These are phyloP conservation scores for Talaromyces marneffei DNA, from an alignment of 2,329 filamentous ascomycete species.

Conservation along the genomic window DNA sequence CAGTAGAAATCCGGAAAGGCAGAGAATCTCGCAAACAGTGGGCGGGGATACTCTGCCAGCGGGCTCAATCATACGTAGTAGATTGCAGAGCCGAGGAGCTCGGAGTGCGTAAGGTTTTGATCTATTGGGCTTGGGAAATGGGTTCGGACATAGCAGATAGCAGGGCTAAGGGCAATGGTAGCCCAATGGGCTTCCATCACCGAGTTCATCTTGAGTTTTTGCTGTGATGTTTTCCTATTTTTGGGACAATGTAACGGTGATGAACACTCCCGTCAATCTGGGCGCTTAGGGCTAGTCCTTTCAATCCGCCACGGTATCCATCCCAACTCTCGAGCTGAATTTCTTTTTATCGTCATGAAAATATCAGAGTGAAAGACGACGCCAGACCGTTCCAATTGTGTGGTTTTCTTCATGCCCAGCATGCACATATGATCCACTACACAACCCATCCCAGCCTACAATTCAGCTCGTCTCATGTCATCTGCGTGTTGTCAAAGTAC, in stretches of 20 bases:
- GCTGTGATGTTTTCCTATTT: background rate
- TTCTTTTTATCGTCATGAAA: background rate
- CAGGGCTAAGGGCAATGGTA: background rate
- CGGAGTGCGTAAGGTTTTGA: background rate
- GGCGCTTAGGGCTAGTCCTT: background rate
- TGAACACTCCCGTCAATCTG: background rate
- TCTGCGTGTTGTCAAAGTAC: background rate
- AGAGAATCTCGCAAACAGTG: background rate
- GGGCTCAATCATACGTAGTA: slow-evolving; percentile 1
- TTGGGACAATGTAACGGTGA: background rate
- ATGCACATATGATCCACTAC: background rate
- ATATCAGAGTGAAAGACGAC: background rate
- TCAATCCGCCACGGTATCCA: background rate
- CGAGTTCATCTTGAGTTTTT: background rate
- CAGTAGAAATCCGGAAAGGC: slow-evolving; percentile 2
- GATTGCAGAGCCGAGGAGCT: background rate
- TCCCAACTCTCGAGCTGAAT: background rate
- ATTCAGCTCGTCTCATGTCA: background rate
- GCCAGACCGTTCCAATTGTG: background rate
- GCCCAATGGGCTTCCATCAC: background rate
- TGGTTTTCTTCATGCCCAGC: background rate
- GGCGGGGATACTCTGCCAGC: background rate
- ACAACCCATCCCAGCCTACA: background rate
- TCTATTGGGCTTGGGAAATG: background rate
- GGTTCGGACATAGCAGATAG: background rate